Conservation (phyloP, 306 rosid species). For the Clitoria ternatea region DNA sequence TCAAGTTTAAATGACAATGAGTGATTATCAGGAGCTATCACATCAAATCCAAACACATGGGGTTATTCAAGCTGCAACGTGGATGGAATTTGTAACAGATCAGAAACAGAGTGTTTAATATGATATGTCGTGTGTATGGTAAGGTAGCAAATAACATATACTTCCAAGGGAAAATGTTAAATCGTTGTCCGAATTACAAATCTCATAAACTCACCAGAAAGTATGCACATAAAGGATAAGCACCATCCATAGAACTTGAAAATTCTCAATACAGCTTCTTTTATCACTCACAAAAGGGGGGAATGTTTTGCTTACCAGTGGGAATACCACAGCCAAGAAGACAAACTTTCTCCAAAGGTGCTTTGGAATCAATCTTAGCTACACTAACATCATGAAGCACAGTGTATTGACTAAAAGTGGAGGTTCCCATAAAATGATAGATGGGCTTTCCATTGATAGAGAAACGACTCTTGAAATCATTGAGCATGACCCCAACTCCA, state of each 20-base stretch:
- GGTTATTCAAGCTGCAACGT: background rate
- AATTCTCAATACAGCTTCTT: background rate
- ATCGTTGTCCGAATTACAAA: background rate
- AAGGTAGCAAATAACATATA: background rate
- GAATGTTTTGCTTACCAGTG: constrained; percentile 26
- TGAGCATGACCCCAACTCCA: constrained; percentile 91
- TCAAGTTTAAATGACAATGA: background rate
- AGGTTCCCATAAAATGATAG: constrained; percentile 96
- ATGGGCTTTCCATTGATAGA: constrained; percentile 78
- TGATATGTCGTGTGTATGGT: background rate
- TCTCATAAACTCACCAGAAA: background rate
- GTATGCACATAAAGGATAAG: background rate
- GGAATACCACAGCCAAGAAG: constrained; percentile 97
- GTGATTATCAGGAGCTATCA: background rate
- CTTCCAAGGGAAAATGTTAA: background rate
- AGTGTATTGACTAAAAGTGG: constrained; percentile 93
- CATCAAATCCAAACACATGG: background rate
- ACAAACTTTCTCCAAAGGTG: constrained; percentile 91
- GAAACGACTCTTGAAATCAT: constrained; percentile 77
- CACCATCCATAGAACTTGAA: background rate
- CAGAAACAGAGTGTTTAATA: background rate
- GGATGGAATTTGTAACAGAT: background rate
- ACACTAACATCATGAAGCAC: constrained; percentile 97
- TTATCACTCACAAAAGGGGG: background rate
- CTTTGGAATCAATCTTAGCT: constrained; percentile 77